Percentiles rank a stretch among this genome's conserved stretches.
Evolutionary conservation across 805 yeast species (phyloP).

Genomic region (Candida adriatica): DNA sequence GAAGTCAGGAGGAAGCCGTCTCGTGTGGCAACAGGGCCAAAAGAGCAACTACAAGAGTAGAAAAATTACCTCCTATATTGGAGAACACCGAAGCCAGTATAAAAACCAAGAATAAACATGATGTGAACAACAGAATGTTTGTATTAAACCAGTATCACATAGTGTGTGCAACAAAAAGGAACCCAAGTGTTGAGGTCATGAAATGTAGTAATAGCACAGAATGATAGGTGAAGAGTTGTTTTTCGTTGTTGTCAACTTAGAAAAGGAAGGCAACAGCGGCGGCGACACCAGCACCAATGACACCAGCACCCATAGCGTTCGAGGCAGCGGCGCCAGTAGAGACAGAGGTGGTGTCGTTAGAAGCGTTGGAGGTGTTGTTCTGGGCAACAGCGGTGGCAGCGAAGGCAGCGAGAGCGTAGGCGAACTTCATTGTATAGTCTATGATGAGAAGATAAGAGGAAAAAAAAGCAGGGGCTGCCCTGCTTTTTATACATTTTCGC

Average conservation of each 20-base stretch:
- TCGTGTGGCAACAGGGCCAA: not conserved
- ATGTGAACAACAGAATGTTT: constrained; percentile 11
- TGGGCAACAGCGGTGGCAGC: constrained; percentile 65
- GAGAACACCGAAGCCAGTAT: constrained; percentile 11
- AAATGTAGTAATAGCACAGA: no score
- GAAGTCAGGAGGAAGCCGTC: not conserved
- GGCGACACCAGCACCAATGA: constrained; percentile 78
- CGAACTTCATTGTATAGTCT: constrained; percentile 55
- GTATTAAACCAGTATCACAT: constrained; percentile 11
- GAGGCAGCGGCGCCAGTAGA: constrained; percentile 45
- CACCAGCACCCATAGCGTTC: constrained; percentile 61
- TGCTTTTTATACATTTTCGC: constrained; percentile 10
- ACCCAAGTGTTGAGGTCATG: no score
- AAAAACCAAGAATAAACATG: constrained; percentile 6
- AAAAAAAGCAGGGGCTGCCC: constrained; percentile 1
- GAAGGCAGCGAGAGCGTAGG: constrained; percentile 57
- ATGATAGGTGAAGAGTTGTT: no score
- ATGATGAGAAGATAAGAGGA: constrained; percentile 3
- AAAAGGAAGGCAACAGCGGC: constrained; percentile 62
- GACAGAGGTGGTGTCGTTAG: constrained; percentile 37
- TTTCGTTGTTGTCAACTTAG: constrained; percentile 24
- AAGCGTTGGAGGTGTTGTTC: constrained; percentile 28
- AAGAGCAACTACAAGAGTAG: not conserved
- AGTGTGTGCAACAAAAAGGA: no score
- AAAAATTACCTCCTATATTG: constrained; percentile 1